These are phyloP conservation scores for Botrytis hyacinthi DNA, from an alignment of 2,329 filamentous ascomycete species.

Conservation along the genomic window DNA sequence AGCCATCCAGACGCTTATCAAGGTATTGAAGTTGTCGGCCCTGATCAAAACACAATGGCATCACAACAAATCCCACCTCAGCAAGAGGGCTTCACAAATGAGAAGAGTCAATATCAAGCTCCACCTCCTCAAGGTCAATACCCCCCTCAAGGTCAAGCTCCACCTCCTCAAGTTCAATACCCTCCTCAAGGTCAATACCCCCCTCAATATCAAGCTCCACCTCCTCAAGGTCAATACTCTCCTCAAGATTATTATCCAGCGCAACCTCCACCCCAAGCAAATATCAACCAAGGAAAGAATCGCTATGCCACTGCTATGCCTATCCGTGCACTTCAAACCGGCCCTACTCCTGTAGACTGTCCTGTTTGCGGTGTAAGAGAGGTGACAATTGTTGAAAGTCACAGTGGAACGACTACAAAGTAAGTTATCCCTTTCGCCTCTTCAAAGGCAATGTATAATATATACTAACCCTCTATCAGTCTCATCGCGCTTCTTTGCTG, in stretches of 20 bases:
- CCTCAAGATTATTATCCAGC: neutral
- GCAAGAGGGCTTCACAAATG: slow-evolving; percentile 7
- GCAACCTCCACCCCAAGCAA: slow-evolving; percentile 9
- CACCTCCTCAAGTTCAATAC: slow-evolving; percentile 4
- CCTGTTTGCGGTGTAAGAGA: slow-evolving; percentile 29
- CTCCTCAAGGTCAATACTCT: slow-evolving; percentile 8
- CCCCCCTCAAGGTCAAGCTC: neutral
- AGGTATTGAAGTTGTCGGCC: slow-evolving; percentile 17
- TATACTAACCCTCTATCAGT: slow-evolving; percentile 18
- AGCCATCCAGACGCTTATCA: slow-evolving; percentile 4
- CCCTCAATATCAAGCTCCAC: neutral
- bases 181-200: too few relatives aligned
- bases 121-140: slow-evolving; percentile 7
- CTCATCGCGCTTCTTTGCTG: slow-evolving; percentile 30
- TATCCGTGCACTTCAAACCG: slow-evolving; percentile 22
- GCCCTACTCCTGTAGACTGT: slow-evolving; percentile 29
- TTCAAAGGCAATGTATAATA: neutral
- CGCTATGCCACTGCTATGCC: slow-evolving; percentile 26
- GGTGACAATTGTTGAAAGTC: slow-evolving; percentile 27
- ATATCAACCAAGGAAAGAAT: slow-evolving; percentile 7
- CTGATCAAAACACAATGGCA: slow-evolving; percentile 7
- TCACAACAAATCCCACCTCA: slow-evolving; percentile 11
- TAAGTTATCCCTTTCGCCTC: slow-evolving; percentile 21
- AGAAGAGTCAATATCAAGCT: slow-evolving; percentile 6
- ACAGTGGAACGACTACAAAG: slow-evolving; percentile 29